Evolutionary conservation across 768 basidiomycete genomes (phyloP).

Genomic region (Boletus vermiculosoides): DNA sequence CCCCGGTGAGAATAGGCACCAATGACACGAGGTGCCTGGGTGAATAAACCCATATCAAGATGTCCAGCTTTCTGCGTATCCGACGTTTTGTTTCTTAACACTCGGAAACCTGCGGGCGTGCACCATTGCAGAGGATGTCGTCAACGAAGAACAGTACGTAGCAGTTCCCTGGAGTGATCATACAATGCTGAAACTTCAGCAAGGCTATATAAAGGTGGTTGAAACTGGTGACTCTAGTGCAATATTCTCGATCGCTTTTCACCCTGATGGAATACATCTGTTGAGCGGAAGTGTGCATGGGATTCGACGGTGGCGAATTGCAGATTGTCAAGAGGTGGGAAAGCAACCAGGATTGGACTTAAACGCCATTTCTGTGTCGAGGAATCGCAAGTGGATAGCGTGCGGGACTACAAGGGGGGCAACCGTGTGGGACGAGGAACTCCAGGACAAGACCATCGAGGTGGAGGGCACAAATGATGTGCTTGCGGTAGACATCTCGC

Average conservation of each 20-base stretch:
- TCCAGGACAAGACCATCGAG: not conserved
- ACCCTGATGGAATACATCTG: not conserved
- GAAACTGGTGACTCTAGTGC: too few species aligned
- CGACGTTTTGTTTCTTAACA: not conserved
- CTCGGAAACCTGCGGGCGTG: not conserved
- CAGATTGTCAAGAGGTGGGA: not conserved
- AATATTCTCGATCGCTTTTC: not conserved
- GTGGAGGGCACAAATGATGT: not conserved
- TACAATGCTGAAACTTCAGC: not conserved
- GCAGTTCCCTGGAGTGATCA: not conserved
- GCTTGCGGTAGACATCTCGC: not conserved
- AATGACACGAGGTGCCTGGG: not conserved
- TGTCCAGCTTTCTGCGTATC: not conserved
- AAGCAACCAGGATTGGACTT: not conserved
- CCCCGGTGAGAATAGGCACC: not conserved
- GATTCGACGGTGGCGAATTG: not conserved
- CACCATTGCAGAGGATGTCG: not conserved
- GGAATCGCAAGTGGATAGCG: too few species aligned
- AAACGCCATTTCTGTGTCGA: not conserved
- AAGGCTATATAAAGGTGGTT: not conserved
- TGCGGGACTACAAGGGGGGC: not conserved
- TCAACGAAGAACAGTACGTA: not conserved
- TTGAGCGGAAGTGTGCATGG: not conserved
- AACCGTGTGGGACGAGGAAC: not conserved
- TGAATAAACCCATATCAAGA: not conserved